Base-by-base conservation (phyloP, 2,329 filamentous ascomycete genomes). In the Botryotinia convoluta region DNA sequence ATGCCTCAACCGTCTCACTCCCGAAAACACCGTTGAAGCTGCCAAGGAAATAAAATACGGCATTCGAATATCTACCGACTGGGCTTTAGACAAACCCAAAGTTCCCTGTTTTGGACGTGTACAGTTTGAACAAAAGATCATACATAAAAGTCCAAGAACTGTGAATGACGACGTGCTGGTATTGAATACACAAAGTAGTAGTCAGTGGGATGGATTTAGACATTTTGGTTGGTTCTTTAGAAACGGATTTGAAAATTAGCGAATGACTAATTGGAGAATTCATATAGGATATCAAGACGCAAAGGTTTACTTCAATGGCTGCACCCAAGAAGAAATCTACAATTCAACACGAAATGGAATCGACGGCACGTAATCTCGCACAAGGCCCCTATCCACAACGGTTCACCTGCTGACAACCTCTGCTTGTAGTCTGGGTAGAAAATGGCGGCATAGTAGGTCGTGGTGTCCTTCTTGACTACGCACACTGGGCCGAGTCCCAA, bases 91-190 rank as follows among this genome's bases (percentile, higher is more conserved):
- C 18, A 51, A 69, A 37, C 71, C 71, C 20, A 44, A 45, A 10
- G 32, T 51, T 4, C 71, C 71, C 22, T 69, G 71, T 42, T 76
- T 74, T 42, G 60, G 71, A 12, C 86, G 18, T 90, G 91, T 80
- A 83, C 84, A 83, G 4, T 89, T 92, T 78, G 83, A 87, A 74
- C 85, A 88, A 76, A 79, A 87, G 26, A 79, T 90, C 39, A 83
- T 86, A 73, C 82, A 85, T 62, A 89, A 88, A 80, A 79, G 83
- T 3, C 86, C 86, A 4, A 81, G 85, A 26, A 82, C 83, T 9
- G 86, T 90, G 48, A 90, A 91, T 78, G 89, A 91, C 78, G 88
- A 91, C 79, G 81, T 86, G n/a, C 86, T 87, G 84, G 84, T 83
- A 2, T 87, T 89, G 77, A 89, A 90, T 80, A 86, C 85, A 4